Percentiles rank a stretch among this genome's conserved stretches.
Evolutionary conservation across 192 early-diverging fungal genomes (phyloP).

Genomic region (Umbelopsis sp.): DNA sequence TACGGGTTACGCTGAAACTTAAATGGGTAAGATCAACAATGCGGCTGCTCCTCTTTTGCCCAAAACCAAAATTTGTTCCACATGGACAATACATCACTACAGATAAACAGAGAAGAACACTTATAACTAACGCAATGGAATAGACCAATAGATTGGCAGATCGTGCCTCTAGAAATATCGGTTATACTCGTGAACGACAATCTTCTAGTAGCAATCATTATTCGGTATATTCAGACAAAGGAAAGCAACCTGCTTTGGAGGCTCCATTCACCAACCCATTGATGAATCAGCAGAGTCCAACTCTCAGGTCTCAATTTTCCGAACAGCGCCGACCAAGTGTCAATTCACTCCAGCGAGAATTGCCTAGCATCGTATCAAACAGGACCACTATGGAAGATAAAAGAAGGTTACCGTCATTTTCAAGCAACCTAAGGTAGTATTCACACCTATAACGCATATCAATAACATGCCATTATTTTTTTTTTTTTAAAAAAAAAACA

Average conservation of each 20-base stretch:
- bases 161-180: neutral
- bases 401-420: neutral
- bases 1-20: neutral
- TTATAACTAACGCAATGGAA: neutral
- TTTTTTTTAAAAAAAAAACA: no score
- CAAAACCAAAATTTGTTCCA: neutral
- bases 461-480: no score
- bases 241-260: slow-evolving; percentile 7
- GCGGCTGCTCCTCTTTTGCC: neutral
- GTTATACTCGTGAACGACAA: neutral
- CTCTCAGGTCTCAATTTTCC: neutral
- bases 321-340: neutral
- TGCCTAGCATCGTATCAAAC: neutral
- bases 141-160: neutral
- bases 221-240: neutral
- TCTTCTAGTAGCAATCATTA: neutral
- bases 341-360: neutral
- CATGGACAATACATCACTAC: no score
- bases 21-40: slow-evolving; percentile 14
- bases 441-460: neutral
- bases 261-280: neutral
- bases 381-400: neutral
- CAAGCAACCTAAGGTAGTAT: neutral
- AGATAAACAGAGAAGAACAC: no score
- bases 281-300: neutral